phyloP scores from a whole-genome alignment of 1,284 basidiomycete genomes.

The Pyrrhoderma noxium region DNA sequence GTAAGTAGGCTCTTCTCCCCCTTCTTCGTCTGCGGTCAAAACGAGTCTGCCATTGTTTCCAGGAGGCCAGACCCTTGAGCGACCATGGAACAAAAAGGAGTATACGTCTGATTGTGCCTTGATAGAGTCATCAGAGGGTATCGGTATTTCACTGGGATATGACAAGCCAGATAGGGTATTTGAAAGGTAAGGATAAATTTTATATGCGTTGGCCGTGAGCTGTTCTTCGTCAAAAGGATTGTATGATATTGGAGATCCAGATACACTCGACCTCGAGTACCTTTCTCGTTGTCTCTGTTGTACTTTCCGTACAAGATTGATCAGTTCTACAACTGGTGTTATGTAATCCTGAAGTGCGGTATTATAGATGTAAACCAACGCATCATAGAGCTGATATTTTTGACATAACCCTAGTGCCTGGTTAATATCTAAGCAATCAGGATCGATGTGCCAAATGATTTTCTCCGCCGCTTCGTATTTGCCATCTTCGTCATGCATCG shows the following conservation, averaged over 20 bases:
- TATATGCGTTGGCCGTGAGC: conserved; percentile 78
- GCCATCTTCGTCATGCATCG: conserved; percentile 65
- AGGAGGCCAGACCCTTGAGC: conserved; percentile 72
- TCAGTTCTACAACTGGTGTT: conserved; percentile 81
- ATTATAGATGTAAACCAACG: conserved; percentile 91
- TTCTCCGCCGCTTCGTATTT: conserved; percentile 77
- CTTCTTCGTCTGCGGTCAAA: conserved; percentile 66
- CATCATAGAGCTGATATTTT: conserved; percentile 81
- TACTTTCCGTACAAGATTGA: conserved; percentile 69
- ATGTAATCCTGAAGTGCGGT: conserved; percentile 84
- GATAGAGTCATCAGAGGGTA: conserved; percentile 56
- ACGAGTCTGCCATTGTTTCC: conserved; percentile 66
- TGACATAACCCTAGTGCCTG: conserved; percentile 88
- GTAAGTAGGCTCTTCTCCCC: conserved; percentile 70
- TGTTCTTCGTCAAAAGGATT: conserved; percentile 29
- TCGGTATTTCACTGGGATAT: conserved; percentile 78
- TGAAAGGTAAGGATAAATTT: conserved; percentile 89
- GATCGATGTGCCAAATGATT: conserved; percentile 95
- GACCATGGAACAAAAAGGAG: conserved; percentile 77
- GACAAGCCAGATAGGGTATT: conserved; percentile 78
- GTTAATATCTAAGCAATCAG: conserved; percentile 86
- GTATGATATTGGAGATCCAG: conserved; percentile 25
- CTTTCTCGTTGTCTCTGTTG: conserved; percentile 43
- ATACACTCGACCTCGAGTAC: conserved; percentile 19
- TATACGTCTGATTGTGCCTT: conserved; percentile 71